Percentiles rank a stretch among this genome's conserved stretches.
Conservation (phyloP, 257 asterid species). For the Hygrophila difformis region DNA sequence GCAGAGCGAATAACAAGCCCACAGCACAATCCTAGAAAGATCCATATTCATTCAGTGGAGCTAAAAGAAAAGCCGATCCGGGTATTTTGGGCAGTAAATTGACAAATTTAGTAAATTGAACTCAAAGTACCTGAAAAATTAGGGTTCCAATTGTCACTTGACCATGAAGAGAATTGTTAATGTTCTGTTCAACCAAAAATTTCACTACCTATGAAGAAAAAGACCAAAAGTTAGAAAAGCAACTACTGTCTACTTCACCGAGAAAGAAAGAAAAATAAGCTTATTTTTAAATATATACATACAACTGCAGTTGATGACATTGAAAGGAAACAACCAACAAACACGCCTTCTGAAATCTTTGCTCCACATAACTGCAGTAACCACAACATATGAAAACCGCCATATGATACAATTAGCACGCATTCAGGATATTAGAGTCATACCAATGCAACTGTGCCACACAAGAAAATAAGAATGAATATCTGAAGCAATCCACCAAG, state of each 20-base stretch:
- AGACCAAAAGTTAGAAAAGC: constrained; percentile 15
- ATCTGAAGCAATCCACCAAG: constrained; percentile 90
- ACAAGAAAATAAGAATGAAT: constrained; percentile 52
- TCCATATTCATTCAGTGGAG: constrained; percentile 2
- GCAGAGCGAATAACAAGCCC: constrained; percentile 88
- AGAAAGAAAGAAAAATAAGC: too few species aligned
- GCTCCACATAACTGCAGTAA: constrained; percentile 77
- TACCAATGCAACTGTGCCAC: constrained; percentile 74
- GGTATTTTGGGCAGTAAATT: constrained; percentile 1
- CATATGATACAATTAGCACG: constrained; percentile 12
- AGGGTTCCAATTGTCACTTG: constrained; percentile 97
- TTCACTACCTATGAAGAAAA: constrained; percentile 59
- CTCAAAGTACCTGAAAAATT: constrained; percentile 82
- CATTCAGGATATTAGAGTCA: constrained; percentile 15
- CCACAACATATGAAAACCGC: constrained; percentile 11
- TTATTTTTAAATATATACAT: too few species aligned
- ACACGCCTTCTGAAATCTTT: constrained; percentile 81
- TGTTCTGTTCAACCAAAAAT: constrained; percentile 73
- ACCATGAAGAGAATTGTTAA: constrained; percentile 69
- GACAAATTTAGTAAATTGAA: constrained; percentile 6
- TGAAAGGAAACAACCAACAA: constrained; percentile 89
- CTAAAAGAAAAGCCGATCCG: constrained; percentile 1
- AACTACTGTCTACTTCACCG: too few species aligned
- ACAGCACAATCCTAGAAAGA: constrained; percentile 81
- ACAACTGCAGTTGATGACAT: constrained; percentile 99